A percentile compares a stretch with the other conserved stretches of the same genome.
Conservation (phyloP, 768 basidiomycete species). For the Lentinula guzmanii region DNA sequence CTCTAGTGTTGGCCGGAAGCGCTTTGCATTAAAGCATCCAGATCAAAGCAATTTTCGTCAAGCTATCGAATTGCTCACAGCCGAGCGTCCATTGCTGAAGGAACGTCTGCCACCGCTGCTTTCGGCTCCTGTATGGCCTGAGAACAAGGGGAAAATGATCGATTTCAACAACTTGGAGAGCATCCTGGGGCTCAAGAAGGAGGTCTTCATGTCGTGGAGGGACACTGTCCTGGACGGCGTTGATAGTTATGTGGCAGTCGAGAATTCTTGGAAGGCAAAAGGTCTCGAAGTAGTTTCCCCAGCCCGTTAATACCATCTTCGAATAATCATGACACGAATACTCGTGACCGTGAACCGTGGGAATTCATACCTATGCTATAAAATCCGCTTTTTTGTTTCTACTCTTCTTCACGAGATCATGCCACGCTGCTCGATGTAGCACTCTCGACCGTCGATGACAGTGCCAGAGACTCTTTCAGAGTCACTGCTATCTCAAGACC, state of each 20-base stretch:
- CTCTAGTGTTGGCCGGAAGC: slow-evolving; percentile 4
- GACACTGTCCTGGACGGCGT: slow-evolving; percentile 12
- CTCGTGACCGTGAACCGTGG: slow-evolving; percentile 25
- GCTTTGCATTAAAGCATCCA: slow-evolving; percentile 8
- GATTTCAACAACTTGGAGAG: background rate
- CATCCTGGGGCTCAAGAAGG: slow-evolving; percentile 4
- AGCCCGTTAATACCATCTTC: background rate
- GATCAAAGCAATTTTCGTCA: slow-evolving; percentile 6
- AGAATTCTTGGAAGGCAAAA: slow-evolving; percentile 12
- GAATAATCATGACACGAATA: background rate
- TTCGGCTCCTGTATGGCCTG: slow-evolving; percentile 5
- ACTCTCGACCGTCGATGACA: slow-evolving; percentile 50
- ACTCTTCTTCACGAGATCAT: slow-evolving; percentile 39
- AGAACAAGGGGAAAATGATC: background rate
- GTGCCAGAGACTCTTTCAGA: slow-evolving; percentile 54
- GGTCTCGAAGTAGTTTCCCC: slow-evolving; percentile 11
- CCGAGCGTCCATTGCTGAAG: slow-evolving; percentile 11
- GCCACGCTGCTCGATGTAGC: slow-evolving; percentile 59
- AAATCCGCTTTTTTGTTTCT: background rate
- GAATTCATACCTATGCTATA: slow-evolving; percentile 28
- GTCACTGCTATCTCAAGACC: slow-evolving; percentile 52
- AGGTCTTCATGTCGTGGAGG: slow-evolving; percentile 9
- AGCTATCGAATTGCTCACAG: slow-evolving; percentile 7
- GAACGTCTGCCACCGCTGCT: slow-evolving; percentile 8
- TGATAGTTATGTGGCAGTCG: slow-evolving; percentile 10